Evolutionary conservation across 116 monocot species (phyloP).

Genomic region (Zostera marina): DNA sequence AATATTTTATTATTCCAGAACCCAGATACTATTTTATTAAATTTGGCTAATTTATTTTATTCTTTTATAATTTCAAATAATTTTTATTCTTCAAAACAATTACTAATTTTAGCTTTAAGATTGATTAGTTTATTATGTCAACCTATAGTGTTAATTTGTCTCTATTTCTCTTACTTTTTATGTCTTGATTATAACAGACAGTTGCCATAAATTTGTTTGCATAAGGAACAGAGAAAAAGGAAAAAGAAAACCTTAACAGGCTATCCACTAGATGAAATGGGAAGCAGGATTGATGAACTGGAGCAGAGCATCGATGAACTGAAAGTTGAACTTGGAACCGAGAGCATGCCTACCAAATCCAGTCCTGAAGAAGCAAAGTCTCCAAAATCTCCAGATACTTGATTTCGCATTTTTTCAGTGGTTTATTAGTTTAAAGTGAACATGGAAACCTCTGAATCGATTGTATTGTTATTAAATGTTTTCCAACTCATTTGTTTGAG

Average conservation of each 20-base stretch:
- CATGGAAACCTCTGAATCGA: too few relatives aligned
- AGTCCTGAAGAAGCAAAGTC: conserved; percentile 12
- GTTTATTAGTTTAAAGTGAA: too few relatives aligned
- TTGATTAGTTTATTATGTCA: too few relatives aligned
- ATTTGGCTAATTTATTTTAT: not conserved
- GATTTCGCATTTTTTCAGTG: not conserved
- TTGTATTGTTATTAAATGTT: too few relatives aligned
- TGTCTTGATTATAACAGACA: not conserved
- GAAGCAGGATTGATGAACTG: conserved; percentile 42
- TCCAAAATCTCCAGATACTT: conserved; percentile 8
- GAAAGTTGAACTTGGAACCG: conserved; percentile 41
- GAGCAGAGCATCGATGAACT: conserved; percentile 61
- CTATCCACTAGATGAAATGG: conserved; percentile 60
- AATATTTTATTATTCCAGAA: not conserved
- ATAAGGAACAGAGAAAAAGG: not conserved
- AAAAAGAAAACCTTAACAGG: conserved; percentile 16
- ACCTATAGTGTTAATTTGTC: too few relatives aligned
- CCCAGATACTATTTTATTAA: not conserved
- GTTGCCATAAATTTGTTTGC: not conserved
- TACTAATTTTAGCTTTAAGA: not conserved
- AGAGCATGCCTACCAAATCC: conserved; percentile 6
- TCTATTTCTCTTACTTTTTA: too few relatives aligned
- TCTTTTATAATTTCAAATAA: not conserved
- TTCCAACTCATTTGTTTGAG: too few relatives aligned
- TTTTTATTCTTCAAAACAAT: not conserved